Percentiles rank a stretch among this genome's conserved stretches.
Evolutionary conservation across 1,139 yeast genomes (phyloP).

Genomic region (Pichia sp.): DNA sequence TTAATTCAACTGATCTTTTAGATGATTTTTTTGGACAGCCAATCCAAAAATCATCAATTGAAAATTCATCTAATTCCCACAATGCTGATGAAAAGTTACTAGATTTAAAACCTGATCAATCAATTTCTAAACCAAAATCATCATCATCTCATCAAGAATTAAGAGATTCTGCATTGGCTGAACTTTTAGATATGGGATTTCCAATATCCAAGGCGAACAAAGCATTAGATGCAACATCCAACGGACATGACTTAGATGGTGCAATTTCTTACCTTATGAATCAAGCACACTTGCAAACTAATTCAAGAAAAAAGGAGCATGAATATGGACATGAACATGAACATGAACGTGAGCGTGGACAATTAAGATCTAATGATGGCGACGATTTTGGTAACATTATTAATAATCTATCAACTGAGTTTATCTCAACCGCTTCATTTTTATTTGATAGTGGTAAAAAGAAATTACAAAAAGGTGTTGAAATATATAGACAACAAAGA

Average conservation of each 20-base stretch:
- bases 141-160: not conserved
- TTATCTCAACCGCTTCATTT: conserved; percentile 58
- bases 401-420: conserved; percentile 55
- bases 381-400: conserved; percentile 41
- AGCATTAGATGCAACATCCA: conserved; percentile 48
- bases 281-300: conserved; percentile 48
- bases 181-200: conserved; percentile 76
- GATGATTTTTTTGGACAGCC: conserved; percentile 19
- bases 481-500: conserved; percentile 44
- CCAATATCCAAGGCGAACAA: conserved; percentile 51
- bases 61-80: too few relatives aligned
- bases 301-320: too few relatives aligned
- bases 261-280: conserved; percentile 69
- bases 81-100: too few relatives aligned
- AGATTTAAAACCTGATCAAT: too few relatives aligned
- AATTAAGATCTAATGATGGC: not conserved
- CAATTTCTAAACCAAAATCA: not conserved
- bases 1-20: conserved; percentile 7
- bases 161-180: conserved; percentile 57
- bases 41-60: conserved; percentile 3
- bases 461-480: conserved; percentile 60
- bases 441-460: conserved; percentile 56
- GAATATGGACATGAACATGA: too few relatives aligned
- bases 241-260: conserved; percentile 56
- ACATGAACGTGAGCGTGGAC: too few relatives aligned